A percentile compares a stretch with the other conserved stretches of the same genome.
phyloP scores from a whole-genome alignment of 768 basidiomycete species.

The Xanthoconium purpureum region DNA sequence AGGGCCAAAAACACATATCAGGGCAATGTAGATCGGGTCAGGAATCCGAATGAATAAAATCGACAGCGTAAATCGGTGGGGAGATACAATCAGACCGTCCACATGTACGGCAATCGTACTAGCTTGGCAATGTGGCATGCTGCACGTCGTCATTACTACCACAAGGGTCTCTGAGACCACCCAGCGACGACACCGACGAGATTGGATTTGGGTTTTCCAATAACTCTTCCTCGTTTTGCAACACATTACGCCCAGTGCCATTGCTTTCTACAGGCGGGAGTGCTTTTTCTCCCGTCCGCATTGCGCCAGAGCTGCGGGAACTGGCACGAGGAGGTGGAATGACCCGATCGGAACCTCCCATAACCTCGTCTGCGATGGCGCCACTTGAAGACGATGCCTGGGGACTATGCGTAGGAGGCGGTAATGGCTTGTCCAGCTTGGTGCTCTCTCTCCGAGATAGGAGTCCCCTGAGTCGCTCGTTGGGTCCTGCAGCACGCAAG shows the following conservation, averaged over 20 bases:
- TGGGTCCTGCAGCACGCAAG: slow-evolving; percentile 26
- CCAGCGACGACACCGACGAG: slow-evolving; percentile 4
- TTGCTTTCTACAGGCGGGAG: slow-evolving; percentile 3
- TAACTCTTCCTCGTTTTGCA: slow-evolving; percentile 4
- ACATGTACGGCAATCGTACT: slow-evolving; percentile 15
- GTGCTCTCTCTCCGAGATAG: slow-evolving; percentile 29
- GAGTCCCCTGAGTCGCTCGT: slow-evolving; percentile 39
- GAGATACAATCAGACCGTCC: background rate
- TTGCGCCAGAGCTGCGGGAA: slow-evolving; percentile 14
- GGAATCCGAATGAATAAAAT: slow-evolving; percentile 10
- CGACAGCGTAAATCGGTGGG: slow-evolving; percentile 7
- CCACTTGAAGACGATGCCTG: slow-evolving; percentile 10
- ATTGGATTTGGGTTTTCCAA: slow-evolving; percentile 9
- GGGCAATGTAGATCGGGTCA: slow-evolving; percentile 15
- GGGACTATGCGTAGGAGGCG: slow-evolving; percentile 26
- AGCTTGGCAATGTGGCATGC: slow-evolving; percentile 5
- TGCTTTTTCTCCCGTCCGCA: slow-evolving; percentile 6
- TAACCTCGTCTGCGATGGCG: slow-evolving; percentile 8
- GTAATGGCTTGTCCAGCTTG: slow-evolving; percentile 28
- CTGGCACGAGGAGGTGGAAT: slow-evolving; percentile 20
- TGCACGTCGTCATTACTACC: slow-evolving; percentile 10
- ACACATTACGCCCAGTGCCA: background rate
- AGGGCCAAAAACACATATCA: background rate
- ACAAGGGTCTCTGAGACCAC: background rate
- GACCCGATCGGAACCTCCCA: slow-evolving; percentile 19